Base-by-base conservation (phyloP, 2,329 filamentous ascomycete genomes). In the Colletotrichum acutatum region DNA sequence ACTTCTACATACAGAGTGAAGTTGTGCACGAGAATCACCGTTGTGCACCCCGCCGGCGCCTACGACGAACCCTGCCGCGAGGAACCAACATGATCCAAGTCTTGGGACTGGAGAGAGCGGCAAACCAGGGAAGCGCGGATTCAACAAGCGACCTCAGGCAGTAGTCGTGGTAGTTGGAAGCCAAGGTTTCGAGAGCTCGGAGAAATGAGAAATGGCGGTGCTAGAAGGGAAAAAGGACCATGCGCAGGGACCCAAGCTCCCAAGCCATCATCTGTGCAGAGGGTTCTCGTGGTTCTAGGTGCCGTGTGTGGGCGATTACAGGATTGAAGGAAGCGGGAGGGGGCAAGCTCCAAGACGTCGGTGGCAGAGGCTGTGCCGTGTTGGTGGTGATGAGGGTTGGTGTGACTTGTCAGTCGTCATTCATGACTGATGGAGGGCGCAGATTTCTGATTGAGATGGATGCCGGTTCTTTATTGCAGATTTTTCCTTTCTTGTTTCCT, bases 181-280 rank as follows among this genome's bases (percentile, higher is more conserved):
- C 69, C 24, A 64, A 16, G 37, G 69, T 72, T 72, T 72, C 69
- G 53, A 69, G 42, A 58, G 16, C 37, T 72, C 59, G 59, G 58
- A 37, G 58, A 59, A 64, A 64, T 63, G 65, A 37, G 58, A 59
- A 68, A 64, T 63, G 65, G 42, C 11, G 42, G 59, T 63, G 26
- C 59, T 68, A 54, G 37, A 49, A 58, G 11, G 24, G 32, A 28
- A 19, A 24, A 24, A 22, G 42, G 37, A 26, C 24, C 26, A 52
- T 26, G 34, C 68, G 54, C 67, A 66, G 30, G 26, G 30, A 28
- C 53, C 54, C 34, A 32, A 53, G 42, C 57, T 30, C 58, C 49
- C 57, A 24, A 59, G 22, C 34, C 60, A 62, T 19, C 56, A 28
- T 26, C 28, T 57, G 65, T 66, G 69, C 69, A 68, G 57, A 37